Evolutionary conservation across 2,329 filamentous ascomycete species (phyloP).

Genomic region (Aspergillus sp.): DNA sequence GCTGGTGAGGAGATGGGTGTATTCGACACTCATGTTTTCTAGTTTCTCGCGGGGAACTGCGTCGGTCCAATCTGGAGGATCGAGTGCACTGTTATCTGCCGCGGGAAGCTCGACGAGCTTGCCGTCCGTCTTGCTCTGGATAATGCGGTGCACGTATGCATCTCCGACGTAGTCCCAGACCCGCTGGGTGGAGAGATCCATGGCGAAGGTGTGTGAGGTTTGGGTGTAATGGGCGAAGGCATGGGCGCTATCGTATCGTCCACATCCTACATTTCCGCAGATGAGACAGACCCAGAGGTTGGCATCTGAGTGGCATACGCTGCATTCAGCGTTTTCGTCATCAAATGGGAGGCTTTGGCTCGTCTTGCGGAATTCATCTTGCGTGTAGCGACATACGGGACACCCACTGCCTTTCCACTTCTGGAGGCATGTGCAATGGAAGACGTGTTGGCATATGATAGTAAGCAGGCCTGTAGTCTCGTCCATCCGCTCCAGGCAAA

Average conservation of each 20-base stretch:
- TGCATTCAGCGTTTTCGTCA: slow-evolving; percentile 60
- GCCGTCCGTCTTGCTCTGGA: slow-evolving; percentile 88
- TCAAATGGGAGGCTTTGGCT: slow-evolving; percentile 58
- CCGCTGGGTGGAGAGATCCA: slow-evolving; percentile 89
- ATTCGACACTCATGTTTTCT: slow-evolving; percentile 84
- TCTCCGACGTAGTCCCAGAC: slow-evolving; percentile 98
- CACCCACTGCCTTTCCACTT: slow-evolving; percentile 95
- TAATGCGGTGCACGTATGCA: slow-evolving; percentile 91
- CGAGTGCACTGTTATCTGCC: slow-evolving; percentile 45
- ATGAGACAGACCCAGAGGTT: slow-evolving; percentile 96
- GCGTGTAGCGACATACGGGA: slow-evolving; percentile 89
- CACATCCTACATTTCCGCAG: slow-evolving; percentile 89
- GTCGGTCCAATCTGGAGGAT: slow-evolving; percentile 45
- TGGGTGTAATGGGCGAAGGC: slow-evolving; percentile 92
- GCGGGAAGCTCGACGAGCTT: slow-evolving; percentile 88
- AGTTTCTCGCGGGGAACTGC: slow-evolving; percentile 59
- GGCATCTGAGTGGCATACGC: slow-evolving; percentile 72
- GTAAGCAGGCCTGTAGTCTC: slow-evolving; percentile 93
- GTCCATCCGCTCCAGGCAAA: slow-evolving; percentile 97
- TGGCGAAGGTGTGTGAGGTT: slow-evolving; percentile 84
- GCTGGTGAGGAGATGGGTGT: slow-evolving; percentile 87
- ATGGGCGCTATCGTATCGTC: slow-evolving; percentile 89
- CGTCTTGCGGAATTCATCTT: slow-evolving; percentile 52
- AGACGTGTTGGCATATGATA: slow-evolving; percentile 95
- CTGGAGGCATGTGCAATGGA: slow-evolving; percentile 92